phyloP scores from a whole-genome alignment of 306 rosid genomes.

The Prunus dulcis region DNA sequence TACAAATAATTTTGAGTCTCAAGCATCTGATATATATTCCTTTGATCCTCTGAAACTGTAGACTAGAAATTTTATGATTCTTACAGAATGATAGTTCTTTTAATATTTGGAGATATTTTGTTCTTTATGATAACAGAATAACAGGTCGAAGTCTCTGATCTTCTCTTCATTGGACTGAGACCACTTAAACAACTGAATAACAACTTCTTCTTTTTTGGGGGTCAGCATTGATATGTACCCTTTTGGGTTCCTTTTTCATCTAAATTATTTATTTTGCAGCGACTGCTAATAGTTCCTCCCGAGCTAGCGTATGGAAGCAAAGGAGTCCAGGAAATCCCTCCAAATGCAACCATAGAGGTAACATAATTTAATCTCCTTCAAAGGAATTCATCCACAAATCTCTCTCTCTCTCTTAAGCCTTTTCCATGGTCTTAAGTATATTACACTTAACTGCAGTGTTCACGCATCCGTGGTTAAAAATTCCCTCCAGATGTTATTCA shows the following conservation, averaged over 20 bases:
- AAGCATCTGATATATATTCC: background rate
- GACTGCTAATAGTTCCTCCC: constrained; percentile 83
- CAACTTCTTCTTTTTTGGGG: background rate
- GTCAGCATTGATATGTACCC: background rate
- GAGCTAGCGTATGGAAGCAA: constrained; percentile 87
- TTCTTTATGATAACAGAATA: background rate
- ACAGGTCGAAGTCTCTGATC: background rate
- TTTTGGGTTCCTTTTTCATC: constrained; percentile 20
- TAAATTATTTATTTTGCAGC: constrained; percentile 42
- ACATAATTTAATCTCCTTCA: background rate
- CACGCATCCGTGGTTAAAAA: background rate
- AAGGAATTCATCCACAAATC: background rate
- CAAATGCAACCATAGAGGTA: constrained; percentile 95
- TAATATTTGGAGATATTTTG: background rate
- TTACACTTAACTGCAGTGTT: background rate
- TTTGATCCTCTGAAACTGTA: background rate
- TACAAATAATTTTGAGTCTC: background rate
- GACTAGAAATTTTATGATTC: background rate
- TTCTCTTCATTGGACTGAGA: constrained; percentile 13
- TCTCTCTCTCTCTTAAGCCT: background rate
- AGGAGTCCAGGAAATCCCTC: constrained; percentile 95
- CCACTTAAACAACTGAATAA: constrained; percentile 1
- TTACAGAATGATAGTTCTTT: background rate
- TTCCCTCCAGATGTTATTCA: background rate
- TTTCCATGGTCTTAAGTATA: background rate